phyloP scores from a whole-genome alignment of 345 rosid genomes.

The Boechera divaricarpa region DNA sequence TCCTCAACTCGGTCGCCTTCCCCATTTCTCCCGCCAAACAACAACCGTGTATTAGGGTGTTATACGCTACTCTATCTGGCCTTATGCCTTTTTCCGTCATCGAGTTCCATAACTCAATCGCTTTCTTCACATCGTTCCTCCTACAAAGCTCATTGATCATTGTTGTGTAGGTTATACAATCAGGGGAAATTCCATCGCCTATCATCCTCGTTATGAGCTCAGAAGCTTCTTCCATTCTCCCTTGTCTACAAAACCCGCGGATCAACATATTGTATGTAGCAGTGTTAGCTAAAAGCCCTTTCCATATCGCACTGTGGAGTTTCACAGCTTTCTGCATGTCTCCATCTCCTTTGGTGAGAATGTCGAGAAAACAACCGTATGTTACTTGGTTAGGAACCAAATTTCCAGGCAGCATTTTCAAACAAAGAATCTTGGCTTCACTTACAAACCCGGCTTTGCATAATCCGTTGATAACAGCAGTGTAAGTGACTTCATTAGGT shows the following conservation, averaged over 20 bases:
- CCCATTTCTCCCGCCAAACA: slow-evolving; percentile 61
- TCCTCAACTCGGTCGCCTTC: slow-evolving; percentile 67
- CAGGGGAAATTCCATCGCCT: slow-evolving; percentile 63
- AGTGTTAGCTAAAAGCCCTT: slow-evolving; percentile 68
- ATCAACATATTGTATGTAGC: slow-evolving; percentile 78
- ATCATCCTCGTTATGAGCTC: slow-evolving; percentile 64
- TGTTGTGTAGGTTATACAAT: slow-evolving; percentile 86
- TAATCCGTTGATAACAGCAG: slow-evolving; percentile 79
- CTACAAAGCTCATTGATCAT: slow-evolving; percentile 70
- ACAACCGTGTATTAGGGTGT: slow-evolving; percentile 69
- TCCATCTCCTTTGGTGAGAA: slow-evolving; percentile 66
- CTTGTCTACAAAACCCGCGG: slow-evolving; percentile 78
- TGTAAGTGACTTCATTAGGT: slow-evolving; percentile 83
- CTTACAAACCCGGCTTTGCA: slow-evolving; percentile 76
- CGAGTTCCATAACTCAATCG: slow-evolving; percentile 68
- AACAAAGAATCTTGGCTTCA: slow-evolving; percentile 67
- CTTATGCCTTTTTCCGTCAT: slow-evolving; percentile 69
- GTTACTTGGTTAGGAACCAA: slow-evolving; percentile 77
- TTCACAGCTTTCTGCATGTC: slow-evolving; percentile 70
- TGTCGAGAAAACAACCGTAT: slow-evolving; percentile 78
- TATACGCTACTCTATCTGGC: slow-evolving; percentile 78
- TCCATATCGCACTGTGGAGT: slow-evolving; percentile 69
- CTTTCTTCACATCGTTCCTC: slow-evolving; percentile 61
- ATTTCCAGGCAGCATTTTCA: slow-evolving; percentile 58
- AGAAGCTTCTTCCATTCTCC: slow-evolving; percentile 68